Percentiles rank a stretch among this genome's conserved stretches.
Evolutionary conservation across 2,329 filamentous ascomycete genomes (phyloP).

Genomic region (Aspergillus quadrilineatus): DNA sequence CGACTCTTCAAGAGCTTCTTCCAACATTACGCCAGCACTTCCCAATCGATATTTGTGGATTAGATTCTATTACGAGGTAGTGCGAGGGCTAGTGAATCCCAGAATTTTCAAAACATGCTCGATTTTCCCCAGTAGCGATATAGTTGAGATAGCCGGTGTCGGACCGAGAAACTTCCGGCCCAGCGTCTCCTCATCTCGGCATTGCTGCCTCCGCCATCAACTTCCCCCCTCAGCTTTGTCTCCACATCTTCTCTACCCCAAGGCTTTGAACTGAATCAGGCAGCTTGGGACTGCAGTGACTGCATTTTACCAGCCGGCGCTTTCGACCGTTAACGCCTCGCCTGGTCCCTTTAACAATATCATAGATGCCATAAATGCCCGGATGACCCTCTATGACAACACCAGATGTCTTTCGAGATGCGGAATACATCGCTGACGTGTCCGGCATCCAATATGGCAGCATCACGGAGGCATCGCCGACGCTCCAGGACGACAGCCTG

Average conservation of each 20-base stretch:
- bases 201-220: background rate
- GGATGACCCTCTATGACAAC: constrained; percentile 50
- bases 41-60: constrained; percentile 81
- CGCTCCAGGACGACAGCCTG: constrained; percentile 27
- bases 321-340: background rate
- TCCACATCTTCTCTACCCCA: background rate
- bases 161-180: constrained; percentile 13
- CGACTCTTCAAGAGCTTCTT: constrained; percentile 87
- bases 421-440: constrained; percentile 48
- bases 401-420: constrained; percentile 47
- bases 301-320: background rate
- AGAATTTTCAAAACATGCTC: background rate
- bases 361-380: constrained; percentile 31
- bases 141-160: background rate
- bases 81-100: background rate
- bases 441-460: constrained; percentile 38
- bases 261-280: background rate
- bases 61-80: constrained; percentile 38
- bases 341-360: constrained; percentile 1
- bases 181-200: constrained; percentile 1
- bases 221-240: constrained; percentile 2
- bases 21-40: constrained; percentile 75
- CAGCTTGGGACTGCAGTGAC: background rate
- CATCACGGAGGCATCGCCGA: constrained; percentile 21
- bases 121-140: background rate